A percentile compares a stretch with the other conserved stretches of the same genome.
phyloP scores from a whole-genome alignment of 345 rosid genomes.

The Eucalyptus marginata region DNA sequence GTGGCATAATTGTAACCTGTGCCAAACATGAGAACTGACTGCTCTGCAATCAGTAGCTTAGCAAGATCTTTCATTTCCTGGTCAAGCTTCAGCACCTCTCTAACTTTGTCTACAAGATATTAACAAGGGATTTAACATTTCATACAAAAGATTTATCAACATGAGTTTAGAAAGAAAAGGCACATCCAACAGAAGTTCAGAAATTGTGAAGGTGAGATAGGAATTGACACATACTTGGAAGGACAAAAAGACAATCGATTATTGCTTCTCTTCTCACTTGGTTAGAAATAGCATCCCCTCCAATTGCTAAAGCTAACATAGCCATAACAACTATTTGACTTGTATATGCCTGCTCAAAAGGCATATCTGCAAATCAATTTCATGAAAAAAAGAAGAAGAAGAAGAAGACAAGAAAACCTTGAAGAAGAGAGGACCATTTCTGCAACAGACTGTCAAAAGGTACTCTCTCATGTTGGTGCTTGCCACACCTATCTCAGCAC shows the following conservation, averaged over 20 bases:
- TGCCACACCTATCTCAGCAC: constrained; percentile 93
- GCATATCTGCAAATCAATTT: not conserved
- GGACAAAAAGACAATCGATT: constrained; percentile 51
- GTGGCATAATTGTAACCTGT: not conserved
- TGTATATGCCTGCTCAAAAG: constrained; percentile 50
- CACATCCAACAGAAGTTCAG: not conserved
- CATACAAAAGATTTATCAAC: not conserved
- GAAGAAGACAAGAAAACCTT: not conserved
- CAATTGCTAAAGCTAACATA: constrained; percentile 87
- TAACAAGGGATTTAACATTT: not conserved
- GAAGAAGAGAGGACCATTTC: not conserved
- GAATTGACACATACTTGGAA: constrained; percentile 47
- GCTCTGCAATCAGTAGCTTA: constrained; percentile 61
- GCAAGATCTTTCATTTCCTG: constrained; percentile 84
- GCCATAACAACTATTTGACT: constrained; percentile 97
- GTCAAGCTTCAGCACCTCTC: constrained; percentile 86
- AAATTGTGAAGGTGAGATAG: not conserved
- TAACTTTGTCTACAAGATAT: constrained; percentile 50
- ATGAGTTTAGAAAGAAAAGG: not conserved
- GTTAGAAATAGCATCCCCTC: constrained; percentile 71
- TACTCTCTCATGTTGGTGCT: constrained; percentile 64
- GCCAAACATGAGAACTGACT: constrained; percentile 91
- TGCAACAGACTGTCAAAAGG: not conserved
- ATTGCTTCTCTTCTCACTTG: constrained; percentile 60
- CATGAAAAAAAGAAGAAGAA: too few species aligned